phyloP scores from a whole-genome alignment of 2,329 filamentous ascomycete genomes.

The Escovopsis weberi region DNA sequence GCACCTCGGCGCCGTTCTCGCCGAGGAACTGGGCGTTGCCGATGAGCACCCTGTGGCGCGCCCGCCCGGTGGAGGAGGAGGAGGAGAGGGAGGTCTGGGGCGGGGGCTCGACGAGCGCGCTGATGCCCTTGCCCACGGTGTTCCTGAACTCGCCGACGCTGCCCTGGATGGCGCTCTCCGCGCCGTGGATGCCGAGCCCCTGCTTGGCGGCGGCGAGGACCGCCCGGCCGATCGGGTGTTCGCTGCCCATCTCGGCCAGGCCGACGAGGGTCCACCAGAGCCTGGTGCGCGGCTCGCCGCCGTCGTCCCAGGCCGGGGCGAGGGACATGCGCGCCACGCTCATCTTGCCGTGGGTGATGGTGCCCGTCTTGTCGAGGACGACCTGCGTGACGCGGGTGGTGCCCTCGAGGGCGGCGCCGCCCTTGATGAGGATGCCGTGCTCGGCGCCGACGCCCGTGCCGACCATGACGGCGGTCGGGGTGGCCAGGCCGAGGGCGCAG shows the following conservation, averaged over 20 bases:
- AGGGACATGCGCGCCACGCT: conserved; percentile 63
- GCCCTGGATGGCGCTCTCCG: conserved; percentile 65
- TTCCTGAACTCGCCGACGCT: conserved; percentile 75
- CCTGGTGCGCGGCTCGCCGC: conserved; percentile 46
- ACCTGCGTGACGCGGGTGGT: conserved; percentile 83
- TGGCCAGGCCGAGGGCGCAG: conserved; percentile 88
- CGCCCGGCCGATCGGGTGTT: conserved; percentile 90
- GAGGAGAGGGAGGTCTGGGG: no score
- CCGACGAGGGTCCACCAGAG: conserved; percentile 96
- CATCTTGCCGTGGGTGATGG: conserved; percentile 90
- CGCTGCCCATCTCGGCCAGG: conserved; percentile 87
- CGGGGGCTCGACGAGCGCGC: conserved; percentile 65
- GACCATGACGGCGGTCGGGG: conserved; percentile 96
- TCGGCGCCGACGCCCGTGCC: conserved; percentile 94
- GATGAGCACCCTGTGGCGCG: conserved; percentile 64
- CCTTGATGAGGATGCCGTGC: conserved; percentile 95
- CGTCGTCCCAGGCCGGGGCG: conserved; percentile 52
- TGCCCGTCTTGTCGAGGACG: conserved; percentile 92
- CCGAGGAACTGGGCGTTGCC: conserved; percentile 70
- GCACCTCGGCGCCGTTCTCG: conserved; percentile 53
- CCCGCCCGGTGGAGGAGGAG: conserved; percentile 47
- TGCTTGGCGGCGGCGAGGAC: conserved; percentile 62
- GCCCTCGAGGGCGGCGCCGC: conserved; percentile 79
- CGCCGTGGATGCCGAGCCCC: conserved; percentile 51
- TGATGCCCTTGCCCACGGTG: conserved; percentile 71